Base-by-base conservation (phyloP, 2,329 filamentous ascomycete genomes). In the Fusarium buxicola region DNA sequence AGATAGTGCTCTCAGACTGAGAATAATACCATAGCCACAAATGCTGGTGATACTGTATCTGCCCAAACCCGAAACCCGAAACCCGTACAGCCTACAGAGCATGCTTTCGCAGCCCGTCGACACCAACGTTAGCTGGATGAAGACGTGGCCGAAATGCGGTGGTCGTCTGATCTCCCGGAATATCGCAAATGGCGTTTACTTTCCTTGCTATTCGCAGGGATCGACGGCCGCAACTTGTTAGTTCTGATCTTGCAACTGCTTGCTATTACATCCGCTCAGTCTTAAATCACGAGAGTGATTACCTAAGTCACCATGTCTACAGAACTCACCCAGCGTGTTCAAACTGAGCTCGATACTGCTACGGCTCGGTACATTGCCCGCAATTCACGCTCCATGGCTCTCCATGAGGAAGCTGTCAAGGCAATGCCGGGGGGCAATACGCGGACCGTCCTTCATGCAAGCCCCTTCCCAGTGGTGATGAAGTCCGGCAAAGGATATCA, bases 391-490 rank as follows among this genome's bases (percentile, higher is more conserved):
- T 82, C 80, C 57, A 72, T 73, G 36, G 46, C 59, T 32, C 73
- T 77, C 12, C 76, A 83, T 55, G 68, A 76, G 11, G 60, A 73
- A 24, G 78, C 80, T n/a, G 38, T 73, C 40, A 60, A 70, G 25
- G 59, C 65, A 11, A 71, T 82, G 25, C 80, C 81, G 1, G 81
- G 81, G 16, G 81, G 81, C 31, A 82, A 82, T 66, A 82, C 80
- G 7, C 75, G 81, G 53, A 79, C 77, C 0, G 75, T 80, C 13
- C 74, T 82, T 24, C 71, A 80, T 61, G 74, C 75, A n/a, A 70
- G 72, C 5, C 81, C 81, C 3, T 82, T 82, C 45, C 80, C 81
- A 1, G 58, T 81, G 9, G 74, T 68, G 9, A 77, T 81, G 56
- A 74, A 74, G 40, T 78, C 73, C 13, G 75, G 77, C 10, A 62